A percentile compares a stretch with the other conserved stretches of the same genome.
These are phyloP conservation scores for Trichoderma polysporum DNA, from an alignment of 2,329 filamentous ascomycete genomes.

Conservation along the genomic window DNA sequence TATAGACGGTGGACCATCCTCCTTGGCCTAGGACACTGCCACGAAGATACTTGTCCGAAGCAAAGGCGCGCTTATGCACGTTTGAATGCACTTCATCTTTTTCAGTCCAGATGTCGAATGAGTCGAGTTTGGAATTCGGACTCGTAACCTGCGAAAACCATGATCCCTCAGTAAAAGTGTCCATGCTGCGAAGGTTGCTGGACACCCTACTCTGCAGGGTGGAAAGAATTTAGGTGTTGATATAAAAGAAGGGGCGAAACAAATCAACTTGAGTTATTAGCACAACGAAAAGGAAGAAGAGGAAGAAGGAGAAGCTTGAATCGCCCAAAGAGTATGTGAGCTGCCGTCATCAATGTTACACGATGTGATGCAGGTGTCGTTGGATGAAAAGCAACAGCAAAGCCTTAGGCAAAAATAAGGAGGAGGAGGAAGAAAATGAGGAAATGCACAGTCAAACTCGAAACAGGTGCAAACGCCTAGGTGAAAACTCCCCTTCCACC, in stretches of 20 bases:
- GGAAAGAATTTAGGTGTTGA: too few species aligned
- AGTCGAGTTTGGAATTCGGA: neutral
- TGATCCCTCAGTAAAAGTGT: neutral
- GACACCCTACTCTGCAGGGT: too few species aligned
- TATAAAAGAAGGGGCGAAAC: neutral
- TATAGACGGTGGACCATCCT: conserved; percentile 32
- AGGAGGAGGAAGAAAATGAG: neutral
- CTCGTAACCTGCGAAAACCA: neutral
- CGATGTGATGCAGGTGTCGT: neutral
- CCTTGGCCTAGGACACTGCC: conserved; percentile 31
- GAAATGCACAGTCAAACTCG: neutral
- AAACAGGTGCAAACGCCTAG: neutral
- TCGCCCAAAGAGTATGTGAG: neutral
- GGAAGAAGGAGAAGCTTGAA: too few species aligned
- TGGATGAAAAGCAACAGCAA: neutral
- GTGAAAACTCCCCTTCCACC: too few species aligned
- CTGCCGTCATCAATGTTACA: neutral
- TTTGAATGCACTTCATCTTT: conserved; percentile 25
- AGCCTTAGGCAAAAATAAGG: too few species aligned
- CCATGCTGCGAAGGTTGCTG: neutral
- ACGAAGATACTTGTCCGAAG: conserved; percentile 26
- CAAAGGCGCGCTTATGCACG: conserved; percentile 21
- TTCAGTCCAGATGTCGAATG: conserved; percentile 23
- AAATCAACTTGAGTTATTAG: neutral
- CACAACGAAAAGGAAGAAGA: neutral